A percentile compares a stretch with the other conserved stretches of the same genome.
phyloP scores from a whole-genome alignment of 2,329 filamentous ascomycete species.

The Cladosporium sphaerospermum region DNA sequence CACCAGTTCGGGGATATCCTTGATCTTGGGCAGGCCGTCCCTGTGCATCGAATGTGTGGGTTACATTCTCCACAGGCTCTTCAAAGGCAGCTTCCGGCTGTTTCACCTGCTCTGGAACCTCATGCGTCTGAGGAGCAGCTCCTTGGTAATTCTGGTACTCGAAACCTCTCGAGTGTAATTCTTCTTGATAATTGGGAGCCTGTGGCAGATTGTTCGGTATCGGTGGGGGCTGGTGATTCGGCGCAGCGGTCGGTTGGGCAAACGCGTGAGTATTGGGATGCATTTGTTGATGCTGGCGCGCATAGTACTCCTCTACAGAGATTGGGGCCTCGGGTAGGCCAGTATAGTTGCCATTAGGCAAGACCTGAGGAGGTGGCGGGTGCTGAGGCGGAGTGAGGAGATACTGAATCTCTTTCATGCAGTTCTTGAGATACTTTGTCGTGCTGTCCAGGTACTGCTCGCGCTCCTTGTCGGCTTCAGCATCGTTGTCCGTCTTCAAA shows the following conservation, averaged over 20 bases:
- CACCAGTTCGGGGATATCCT: slow-evolving; percentile 13
- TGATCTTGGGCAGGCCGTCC: slow-evolving; percentile 48
- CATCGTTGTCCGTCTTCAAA: slow-evolving; percentile 42
- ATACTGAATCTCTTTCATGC: slow-evolving; percentile 62
- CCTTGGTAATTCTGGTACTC: slow-evolving; percentile 34
- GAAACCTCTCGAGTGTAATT: slow-evolving; percentile 13
- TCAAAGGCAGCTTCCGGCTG: slow-evolving; percentile 37
- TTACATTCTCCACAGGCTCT: slow-evolving; percentile 52
- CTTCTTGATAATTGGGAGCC: slow-evolving; percentile 16
- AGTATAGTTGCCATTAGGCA: slow-evolving; percentile 30
- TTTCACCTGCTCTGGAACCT: slow-evolving; percentile 20
- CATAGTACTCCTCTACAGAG: slow-evolving; percentile 54
- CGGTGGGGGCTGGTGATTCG: slow-evolving; percentile 56
- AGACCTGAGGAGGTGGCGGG: slow-evolving; percentile 48
- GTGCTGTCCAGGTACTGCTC: slow-evolving; percentile 58
- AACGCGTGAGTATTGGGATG: slow-evolving; percentile 15
- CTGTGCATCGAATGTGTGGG: slow-evolving; percentile 53
- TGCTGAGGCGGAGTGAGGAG: slow-evolving; percentile 60
- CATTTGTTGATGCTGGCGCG: slow-evolving; percentile 45
- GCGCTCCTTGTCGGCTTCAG: slow-evolving; percentile 45
- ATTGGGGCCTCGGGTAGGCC: slow-evolving; percentile 45
- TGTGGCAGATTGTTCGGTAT: slow-evolving; percentile 28
- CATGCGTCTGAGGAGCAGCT: slow-evolving; percentile 30
- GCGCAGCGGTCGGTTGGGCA: slow-evolving; percentile 36
- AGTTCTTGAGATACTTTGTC: slow-evolving; percentile 57